These are phyloP conservation scores for Mycosarcoma mackinlayi DNA, from an alignment of 1,284 basidiomycete species.

Conservation along the genomic window DNA sequence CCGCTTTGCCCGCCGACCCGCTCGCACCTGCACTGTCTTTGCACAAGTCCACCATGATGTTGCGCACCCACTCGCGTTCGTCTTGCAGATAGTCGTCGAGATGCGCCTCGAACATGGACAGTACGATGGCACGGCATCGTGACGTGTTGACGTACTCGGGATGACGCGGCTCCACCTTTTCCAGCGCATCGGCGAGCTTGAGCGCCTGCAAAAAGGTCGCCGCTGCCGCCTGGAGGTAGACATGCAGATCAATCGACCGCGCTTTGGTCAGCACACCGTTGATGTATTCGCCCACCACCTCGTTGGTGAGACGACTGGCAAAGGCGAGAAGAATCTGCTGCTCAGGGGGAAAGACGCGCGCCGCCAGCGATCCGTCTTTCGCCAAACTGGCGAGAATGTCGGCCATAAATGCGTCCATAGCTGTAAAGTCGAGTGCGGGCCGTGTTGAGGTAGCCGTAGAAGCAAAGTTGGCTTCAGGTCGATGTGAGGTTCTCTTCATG, in stretches of 20 bases:
- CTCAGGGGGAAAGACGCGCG: constrained; percentile 83
- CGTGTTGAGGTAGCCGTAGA: constrained; percentile 9
- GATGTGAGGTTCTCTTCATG: constrained; percentile 77
- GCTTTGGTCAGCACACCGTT: constrained; percentile 80
- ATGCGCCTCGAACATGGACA: constrained; percentile 90
- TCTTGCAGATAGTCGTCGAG: constrained; percentile 97
- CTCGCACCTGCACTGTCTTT: constrained; percentile 77
- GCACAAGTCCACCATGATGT: constrained; percentile 79
- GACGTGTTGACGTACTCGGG: constrained; percentile 64
- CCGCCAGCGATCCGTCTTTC: constrained; percentile 82
- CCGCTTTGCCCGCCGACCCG: constrained; percentile 70
- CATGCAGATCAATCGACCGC: constrained; percentile 77
- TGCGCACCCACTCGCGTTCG: constrained; percentile 85
- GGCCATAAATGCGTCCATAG: constrained; percentile 91
- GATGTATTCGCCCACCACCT: constrained; percentile 83
- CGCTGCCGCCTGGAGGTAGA: constrained; percentile 85
- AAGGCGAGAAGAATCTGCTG: constrained; percentile 80
- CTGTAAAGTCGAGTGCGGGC: constrained; percentile 79
- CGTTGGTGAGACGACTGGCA: constrained; percentile 78
- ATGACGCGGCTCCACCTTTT: constrained; percentile 59
- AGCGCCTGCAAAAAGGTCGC: constrained; percentile 89
- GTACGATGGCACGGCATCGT: constrained; percentile 81
- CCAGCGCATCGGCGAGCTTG: constrained; percentile 78
- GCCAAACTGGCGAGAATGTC: constrained; percentile 75
- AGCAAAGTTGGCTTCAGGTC: constrained; percentile 77